Evolutionary conservation across 208 protist genomes (phyloP), one percentile per base, ranked within the genome.

Genomic region (Leishmania guyanensis): DNA sequence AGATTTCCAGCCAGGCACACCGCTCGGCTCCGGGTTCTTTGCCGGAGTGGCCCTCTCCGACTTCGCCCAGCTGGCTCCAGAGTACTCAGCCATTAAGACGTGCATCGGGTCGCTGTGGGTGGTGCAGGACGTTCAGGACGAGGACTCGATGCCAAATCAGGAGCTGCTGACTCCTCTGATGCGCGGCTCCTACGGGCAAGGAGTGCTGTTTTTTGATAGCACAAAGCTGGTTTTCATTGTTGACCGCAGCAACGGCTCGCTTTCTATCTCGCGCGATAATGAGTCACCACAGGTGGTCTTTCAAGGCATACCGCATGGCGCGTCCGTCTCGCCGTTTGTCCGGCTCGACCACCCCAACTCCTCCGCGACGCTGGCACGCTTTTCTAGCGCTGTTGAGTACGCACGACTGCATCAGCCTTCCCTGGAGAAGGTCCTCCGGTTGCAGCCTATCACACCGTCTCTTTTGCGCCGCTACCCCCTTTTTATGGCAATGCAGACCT

Each of bases 61-160:
- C 12, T 96, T 97, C 75, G 68, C 81, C 43, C 73, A 91, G 46
- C 80, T 87, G 22, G 78, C 90, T 9, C 88, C 91, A 2, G 87
- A 93, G 69, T 97, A 94, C 76, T 77, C 77, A 9, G 86, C 87
- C 12, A 78, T 98, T 50, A 89, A 93, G 76, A 82, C 82, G 12
- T 77, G 80, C 22, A 68, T 82, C 10, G 81, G 88, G 62, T 76
- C 60, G 14, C 69, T 97, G 16, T 98, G 95, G 95, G 93, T 89
- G n/a, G 90, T 98, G 77, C 95, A 98, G 80, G 95, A 98, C 79
- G 84, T 97, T 9, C 89, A 95, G 79, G 95, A 98, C 72, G 83
- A 75, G 22, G 95, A 98, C 77, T 97, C 93, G 33, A 85, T 95
- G 84, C 89, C 92, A 3, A 92, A 86, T 17, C 95, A 98, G 83